These are phyloP conservation scores for Sequoiadendron giganteum DNA, from an alignment of 75 land plant genomes.

Conservation along the genomic window DNA sequence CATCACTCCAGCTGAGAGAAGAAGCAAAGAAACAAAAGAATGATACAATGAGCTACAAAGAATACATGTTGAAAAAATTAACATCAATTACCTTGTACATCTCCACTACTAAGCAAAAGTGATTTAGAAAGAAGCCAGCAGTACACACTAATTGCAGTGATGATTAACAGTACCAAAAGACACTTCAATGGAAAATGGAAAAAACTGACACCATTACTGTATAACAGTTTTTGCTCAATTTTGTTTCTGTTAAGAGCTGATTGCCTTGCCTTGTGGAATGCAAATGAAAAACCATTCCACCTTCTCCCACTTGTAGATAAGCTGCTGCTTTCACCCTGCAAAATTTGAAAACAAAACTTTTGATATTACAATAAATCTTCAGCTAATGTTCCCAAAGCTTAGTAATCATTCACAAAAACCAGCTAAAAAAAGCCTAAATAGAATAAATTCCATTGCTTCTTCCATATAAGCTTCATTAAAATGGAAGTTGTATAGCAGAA, in stretches of 20 bases:
- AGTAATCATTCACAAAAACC: not conserved
- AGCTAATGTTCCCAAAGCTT: not conserved
- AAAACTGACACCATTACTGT: not conserved
- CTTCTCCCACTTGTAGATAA: not conserved
- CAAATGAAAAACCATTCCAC: conserved; percentile 7
- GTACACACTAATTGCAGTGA: conserved; percentile 6
- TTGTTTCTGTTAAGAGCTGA: not conserved
- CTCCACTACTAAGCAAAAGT: not conserved
- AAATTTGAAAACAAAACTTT: not conserved
- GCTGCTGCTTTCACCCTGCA: conserved; percentile 10
- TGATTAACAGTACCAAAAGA: conserved; percentile 1
- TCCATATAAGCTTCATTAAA: not conserved
- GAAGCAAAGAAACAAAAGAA: not conserved
- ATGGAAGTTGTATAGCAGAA: not conserved
- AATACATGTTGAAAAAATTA: not conserved
- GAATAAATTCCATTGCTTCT: not conserved
- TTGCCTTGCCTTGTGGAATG: not conserved
- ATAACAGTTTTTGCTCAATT: not conserved
- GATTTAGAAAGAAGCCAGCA: conserved; percentile 7
- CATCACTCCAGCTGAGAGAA: not conserved
- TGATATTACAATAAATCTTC: not conserved
- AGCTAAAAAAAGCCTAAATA: not conserved
- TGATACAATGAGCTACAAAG: not conserved
- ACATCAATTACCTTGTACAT: conserved; percentile 8
- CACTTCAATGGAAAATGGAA: not conserved